A percentile compares a stretch with the other conserved stretches of the same genome.
Evolutionary conservation across 192 early-diverging fungal genomes (phyloP).

Genomic region (Backusella luteola): DNA sequence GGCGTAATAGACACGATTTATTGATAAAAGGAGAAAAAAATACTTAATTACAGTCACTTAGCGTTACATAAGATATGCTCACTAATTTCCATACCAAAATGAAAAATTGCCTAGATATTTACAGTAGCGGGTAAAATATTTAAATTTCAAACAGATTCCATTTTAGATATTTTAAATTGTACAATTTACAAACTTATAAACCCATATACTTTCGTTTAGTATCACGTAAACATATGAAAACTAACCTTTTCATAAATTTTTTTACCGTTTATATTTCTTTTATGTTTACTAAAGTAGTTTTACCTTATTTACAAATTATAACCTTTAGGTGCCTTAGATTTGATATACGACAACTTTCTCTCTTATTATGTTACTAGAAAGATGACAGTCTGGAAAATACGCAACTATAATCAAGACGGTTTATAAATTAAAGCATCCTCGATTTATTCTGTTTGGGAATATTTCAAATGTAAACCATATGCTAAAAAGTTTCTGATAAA

Average conservation of each 20-base stretch:
- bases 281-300: neutral
- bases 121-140: neutral
- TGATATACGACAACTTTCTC: neutral
- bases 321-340: neutral
- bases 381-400: neutral
- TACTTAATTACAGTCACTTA: no score
- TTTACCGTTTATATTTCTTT: neutral
- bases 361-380: neutral
- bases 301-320: neutral
- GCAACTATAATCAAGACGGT: no score
- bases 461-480: neutral
- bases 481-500: neutral
- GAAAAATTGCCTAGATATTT: no score
- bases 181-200: neutral
- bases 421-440: no score
- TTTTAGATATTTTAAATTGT: neutral
- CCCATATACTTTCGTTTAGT: no score
- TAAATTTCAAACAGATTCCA: neutral
- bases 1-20: no score
- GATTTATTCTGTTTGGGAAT: neutral
- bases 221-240: no score
- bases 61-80: no score
- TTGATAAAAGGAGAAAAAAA: no score
- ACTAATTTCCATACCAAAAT: no score
- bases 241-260: neutral